phyloP scores from a whole-genome alignment of 345 rosid species.

The Populus alba region DNA sequence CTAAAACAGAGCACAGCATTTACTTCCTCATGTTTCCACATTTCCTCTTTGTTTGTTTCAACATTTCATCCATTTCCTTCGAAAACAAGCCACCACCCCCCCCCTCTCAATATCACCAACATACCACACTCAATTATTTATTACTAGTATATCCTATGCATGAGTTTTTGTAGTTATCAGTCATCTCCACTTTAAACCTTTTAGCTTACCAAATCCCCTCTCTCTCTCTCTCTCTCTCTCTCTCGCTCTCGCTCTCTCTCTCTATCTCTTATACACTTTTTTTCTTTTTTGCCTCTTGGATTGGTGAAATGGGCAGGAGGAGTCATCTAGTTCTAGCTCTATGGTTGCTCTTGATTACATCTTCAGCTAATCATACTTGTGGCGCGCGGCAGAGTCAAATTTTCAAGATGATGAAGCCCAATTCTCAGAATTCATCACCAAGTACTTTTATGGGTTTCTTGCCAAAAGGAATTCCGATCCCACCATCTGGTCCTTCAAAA shows the following conservation, averaged over 20 bases:
- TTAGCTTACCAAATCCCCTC: background rate
- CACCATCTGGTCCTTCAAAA: slow-evolving; percentile 73
- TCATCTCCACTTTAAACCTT: slow-evolving; percentile 4
- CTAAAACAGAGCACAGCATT: slow-evolving; percentile 14
- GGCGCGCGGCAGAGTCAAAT: slow-evolving; percentile 28
- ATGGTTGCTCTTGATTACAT: slow-evolving; percentile 15
- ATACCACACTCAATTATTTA: background rate
- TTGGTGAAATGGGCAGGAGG: slow-evolving; percentile 32
- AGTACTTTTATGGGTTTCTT: slow-evolving; percentile 39
- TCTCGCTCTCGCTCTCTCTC: background rate
- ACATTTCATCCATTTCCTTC: slow-evolving; percentile 9
- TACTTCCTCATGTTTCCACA: slow-evolving; percentile 30
- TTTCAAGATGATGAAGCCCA: slow-evolving; percentile 30
- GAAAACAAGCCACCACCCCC: slow-evolving; percentile 19
- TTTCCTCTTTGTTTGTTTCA: background rate
- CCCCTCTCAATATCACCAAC: background rate
- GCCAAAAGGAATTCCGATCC: slow-evolving; percentile 59
- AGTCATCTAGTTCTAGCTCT: slow-evolving; percentile 7
- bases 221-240: background rate
- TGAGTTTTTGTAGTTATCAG: slow-evolving; percentile 1
- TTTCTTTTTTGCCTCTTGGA: background rate
- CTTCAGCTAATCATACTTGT: slow-evolving; percentile 14
- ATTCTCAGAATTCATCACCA: slow-evolving; percentile 25
- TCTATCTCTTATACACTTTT: background rate
- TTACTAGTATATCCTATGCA: background rate